phyloP scores from a whole-genome alignment of 2,329 filamentous ascomycete genomes.

The Xylaria sp. region DNA sequence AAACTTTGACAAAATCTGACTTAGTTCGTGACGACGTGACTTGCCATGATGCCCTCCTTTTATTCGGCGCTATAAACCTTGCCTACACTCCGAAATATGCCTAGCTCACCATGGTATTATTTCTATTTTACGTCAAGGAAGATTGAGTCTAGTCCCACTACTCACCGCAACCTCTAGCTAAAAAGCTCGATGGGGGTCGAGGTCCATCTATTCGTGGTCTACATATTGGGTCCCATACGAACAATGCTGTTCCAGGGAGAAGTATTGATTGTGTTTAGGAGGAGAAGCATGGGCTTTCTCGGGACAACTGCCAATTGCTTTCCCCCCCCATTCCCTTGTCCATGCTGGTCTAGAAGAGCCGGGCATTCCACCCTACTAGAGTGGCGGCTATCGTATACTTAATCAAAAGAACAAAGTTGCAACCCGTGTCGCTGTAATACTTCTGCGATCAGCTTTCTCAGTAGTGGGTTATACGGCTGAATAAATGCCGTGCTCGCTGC shows the following conservation, averaged over 20 bases:
- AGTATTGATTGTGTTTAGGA: not conserved
- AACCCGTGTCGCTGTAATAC: not conserved
- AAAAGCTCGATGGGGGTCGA: constrained; percentile 64
- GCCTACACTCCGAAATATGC: constrained; percentile 86
- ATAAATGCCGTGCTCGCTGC: not conserved
- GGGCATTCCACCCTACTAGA: not conserved
- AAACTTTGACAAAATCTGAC: constrained; percentile 31
- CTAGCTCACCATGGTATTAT: constrained; percentile 73
- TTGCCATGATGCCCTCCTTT: constrained; percentile 33
- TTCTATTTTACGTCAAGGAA: constrained; percentile 89
- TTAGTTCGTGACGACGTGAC: constrained; percentile 15
- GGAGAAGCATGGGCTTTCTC: not conserved
- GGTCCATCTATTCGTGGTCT: constrained; percentile 75
- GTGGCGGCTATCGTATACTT: not conserved
- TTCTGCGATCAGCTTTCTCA: not conserved
- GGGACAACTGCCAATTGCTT: not conserved
- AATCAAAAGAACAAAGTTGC: not conserved
- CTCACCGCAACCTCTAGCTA: constrained; percentile 73
- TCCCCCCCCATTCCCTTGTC: not conserved
- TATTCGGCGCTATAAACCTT: constrained; percentile 55
- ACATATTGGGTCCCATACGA: constrained; percentile 55
- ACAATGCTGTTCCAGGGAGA: not conserved
- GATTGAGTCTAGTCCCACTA: constrained; percentile 68
- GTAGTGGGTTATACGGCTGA: not conserved
- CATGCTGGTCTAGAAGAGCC: not conserved